phyloP scores from a whole-genome alignment of 2,329 filamentous ascomycete species.

The Alternaria angustiovoidea region DNA sequence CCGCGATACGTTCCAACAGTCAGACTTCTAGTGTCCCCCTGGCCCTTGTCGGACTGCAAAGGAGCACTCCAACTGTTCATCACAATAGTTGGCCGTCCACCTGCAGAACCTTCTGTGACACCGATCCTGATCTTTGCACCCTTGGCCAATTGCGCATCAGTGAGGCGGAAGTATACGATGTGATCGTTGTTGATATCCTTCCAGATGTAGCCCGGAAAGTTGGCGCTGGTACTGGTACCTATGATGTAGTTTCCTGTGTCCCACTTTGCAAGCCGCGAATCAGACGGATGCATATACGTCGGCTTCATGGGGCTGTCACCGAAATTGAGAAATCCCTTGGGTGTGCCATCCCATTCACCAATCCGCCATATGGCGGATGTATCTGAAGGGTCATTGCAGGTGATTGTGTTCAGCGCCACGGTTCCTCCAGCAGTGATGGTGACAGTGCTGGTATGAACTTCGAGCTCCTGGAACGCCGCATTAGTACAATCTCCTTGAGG shows the following conservation, averaged over 20 bases:
- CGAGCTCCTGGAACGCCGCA: constrained; percentile 24
- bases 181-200: constrained; percentile 54
- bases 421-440: constrained; percentile 58
- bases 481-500: neutral
- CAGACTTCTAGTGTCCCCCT: constrained; percentile 30
- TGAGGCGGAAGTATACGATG: constrained; percentile 52
- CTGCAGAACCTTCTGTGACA: constrained; percentile 30
- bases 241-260: constrained; percentile 31
- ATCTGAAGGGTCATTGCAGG: constrained; percentile 56
- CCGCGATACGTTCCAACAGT: constrained; percentile 36
- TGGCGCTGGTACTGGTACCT: constrained; percentile 18
- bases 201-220: constrained; percentile 56
- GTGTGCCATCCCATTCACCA: constrained; percentile 68
- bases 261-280: constrained; percentile 42
- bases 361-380: constrained; percentile 66
- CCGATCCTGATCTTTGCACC: constrained; percentile 32
- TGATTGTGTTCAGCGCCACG: constrained; percentile 59
- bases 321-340: constrained; percentile 65
- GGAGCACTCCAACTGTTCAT: constrained; percentile 30
- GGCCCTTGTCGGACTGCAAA: constrained; percentile 24
- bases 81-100: constrained; percentile 26
- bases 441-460: constrained; percentile 45
- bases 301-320: constrained; percentile 52
- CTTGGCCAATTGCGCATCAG: constrained; percentile 28
- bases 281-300: constrained; percentile 54